These are phyloP conservation scores for Ephemerocybe angulata DNA, from an alignment of 768 basidiomycete genomes.

Conservation along the genomic window DNA sequence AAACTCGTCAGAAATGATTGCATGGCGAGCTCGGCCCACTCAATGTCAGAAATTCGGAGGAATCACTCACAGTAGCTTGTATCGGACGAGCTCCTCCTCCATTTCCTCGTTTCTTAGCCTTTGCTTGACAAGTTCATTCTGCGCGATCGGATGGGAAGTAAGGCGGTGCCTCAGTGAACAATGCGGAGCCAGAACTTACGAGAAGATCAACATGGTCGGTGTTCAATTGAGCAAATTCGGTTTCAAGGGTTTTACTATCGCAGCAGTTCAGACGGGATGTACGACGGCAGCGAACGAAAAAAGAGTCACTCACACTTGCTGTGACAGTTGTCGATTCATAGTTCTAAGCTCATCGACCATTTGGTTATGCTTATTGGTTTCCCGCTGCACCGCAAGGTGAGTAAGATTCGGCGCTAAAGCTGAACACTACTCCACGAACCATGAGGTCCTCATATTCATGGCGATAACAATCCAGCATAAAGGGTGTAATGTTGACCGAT, in stretches of 20 bases:
- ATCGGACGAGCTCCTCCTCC: constrained; percentile 90
- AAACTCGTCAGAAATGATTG: constrained; percentile 4
- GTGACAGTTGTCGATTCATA: constrained; percentile 69
- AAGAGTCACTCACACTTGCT: constrained; percentile 65
- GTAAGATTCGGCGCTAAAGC: not conserved
- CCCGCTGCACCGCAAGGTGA: constrained; percentile 36
- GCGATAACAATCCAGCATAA: constrained; percentile 89
- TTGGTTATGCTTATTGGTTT: constrained; percentile 75
- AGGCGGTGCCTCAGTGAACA: not conserved
- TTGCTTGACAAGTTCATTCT: constrained; percentile 90
- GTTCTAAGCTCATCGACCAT: constrained; percentile 83
- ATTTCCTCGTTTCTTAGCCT: constrained; percentile 89
- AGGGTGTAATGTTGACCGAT: constrained; percentile 83
- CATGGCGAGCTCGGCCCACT: no score
- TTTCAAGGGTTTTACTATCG: constrained; percentile 74
- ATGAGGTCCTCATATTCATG: constrained; percentile 85
- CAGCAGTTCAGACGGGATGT: constrained; percentile 9
- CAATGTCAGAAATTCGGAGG: not conserved
- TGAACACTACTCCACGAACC: constrained; percentile 26
- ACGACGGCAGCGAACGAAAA: not conserved
- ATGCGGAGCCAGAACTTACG: constrained; percentile 34
- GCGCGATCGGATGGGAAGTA: not conserved
- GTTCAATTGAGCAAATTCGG: constrained; percentile 73
- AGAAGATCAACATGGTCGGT: constrained; percentile 76
- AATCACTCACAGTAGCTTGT: constrained; percentile 75